Evolutionary conservation across 805 yeast genomes (phyloP).

Genomic region (Starmerella vitae): DNA sequence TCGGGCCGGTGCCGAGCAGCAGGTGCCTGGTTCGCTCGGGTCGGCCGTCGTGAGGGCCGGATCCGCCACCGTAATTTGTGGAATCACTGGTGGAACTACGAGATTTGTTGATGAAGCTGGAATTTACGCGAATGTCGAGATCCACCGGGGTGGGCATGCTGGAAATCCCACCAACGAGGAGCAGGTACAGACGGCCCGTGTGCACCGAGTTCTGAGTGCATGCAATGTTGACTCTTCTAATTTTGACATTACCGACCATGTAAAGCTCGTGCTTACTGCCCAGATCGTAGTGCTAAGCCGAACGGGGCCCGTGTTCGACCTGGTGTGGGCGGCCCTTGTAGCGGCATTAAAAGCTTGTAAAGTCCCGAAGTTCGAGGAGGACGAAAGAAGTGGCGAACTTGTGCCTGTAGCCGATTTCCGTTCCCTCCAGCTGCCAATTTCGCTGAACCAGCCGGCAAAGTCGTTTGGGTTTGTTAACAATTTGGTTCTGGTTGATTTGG

Average conservation of each 20-base stretch:
- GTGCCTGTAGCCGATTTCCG: slow-evolving; percentile 25
- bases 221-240: slow-evolving; percentile 35
- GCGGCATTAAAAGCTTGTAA: slow-evolving; percentile 45
- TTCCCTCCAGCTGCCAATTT: slow-evolving; percentile 31
- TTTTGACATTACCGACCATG: slow-evolving; percentile 27
- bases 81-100: slow-evolving; percentile 45
- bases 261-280: slow-evolving; percentile 50
- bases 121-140: slow-evolving; percentile 62
- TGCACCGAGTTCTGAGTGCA: slow-evolving; percentile 47
- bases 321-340: slow-evolving; percentile 55
- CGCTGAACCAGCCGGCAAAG: slow-evolving; percentile 31
- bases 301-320: slow-evolving; percentile 68
- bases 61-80: slow-evolving; percentile 57
- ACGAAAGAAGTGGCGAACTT: slow-evolving; percentile 38
- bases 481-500: slow-evolving; percentile 55
- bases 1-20: slow-evolving; percentile 14
- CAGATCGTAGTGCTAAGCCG: slow-evolving; percentile 65
- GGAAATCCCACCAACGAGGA: slow-evolving; percentile 84
- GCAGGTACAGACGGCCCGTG: slow-evolving; percentile 52
- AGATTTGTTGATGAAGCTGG: slow-evolving; percentile 39
- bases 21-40: slow-evolving; percentile 36
- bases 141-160: slow-evolving; percentile 48
- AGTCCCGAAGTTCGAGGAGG: slow-evolving; percentile 57
- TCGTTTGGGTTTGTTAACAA: slow-evolving; percentile 40
- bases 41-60: slow-evolving; percentile 60